Percentiles rank a stretch among this genome's conserved stretches.
Evolutionary conservation across 345 rosid genomes (phyloP).

Genomic region (Ceriops zippeliana): DNA sequence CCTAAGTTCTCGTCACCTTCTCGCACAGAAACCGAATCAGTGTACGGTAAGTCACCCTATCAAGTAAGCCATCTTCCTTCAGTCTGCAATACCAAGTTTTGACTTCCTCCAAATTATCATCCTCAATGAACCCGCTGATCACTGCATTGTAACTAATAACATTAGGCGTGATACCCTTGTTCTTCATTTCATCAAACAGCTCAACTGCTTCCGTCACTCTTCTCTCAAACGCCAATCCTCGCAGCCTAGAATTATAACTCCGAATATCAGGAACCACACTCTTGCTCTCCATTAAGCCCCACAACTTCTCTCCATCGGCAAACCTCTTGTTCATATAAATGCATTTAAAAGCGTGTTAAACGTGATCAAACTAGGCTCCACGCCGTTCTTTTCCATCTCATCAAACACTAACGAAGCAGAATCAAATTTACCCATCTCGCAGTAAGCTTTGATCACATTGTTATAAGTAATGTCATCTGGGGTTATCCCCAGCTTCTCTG

Average conservation of each 20-base stretch:
- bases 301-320: conserved; percentile 51
- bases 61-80: conserved; percentile 29
- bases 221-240: conserved; percentile 44
- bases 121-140: conserved; percentile 46
- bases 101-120: conserved; percentile 41
- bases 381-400: conserved; percentile 55
- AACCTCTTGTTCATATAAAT: conserved; percentile 40
- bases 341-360: conserved; percentile 53
- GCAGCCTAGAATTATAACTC: conserved; percentile 55
- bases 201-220: conserved; percentile 43
- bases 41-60: conserved; percentile 34
- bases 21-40: conserved; percentile 45
- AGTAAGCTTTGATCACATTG: conserved; percentile 50
- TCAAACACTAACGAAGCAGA: conserved; percentile 42
- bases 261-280: conserved; percentile 40
- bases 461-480: conserved; percentile 55
- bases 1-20: no score
- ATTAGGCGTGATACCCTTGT: conserved; percentile 42
- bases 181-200: conserved; percentile 43
- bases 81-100: conserved; percentile 51
- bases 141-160: conserved; percentile 51
- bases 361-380: conserved; percentile 46
- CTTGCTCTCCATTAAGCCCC: conserved; percentile 49
- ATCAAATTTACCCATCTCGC: conserved; percentile 44
- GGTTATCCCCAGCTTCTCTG: conserved; percentile 42